These are phyloP conservation scores for Aspergillus novoparasiticus DNA, from an alignment of 2,329 filamentous ascomycete species.

Conservation along the genomic window DNA sequence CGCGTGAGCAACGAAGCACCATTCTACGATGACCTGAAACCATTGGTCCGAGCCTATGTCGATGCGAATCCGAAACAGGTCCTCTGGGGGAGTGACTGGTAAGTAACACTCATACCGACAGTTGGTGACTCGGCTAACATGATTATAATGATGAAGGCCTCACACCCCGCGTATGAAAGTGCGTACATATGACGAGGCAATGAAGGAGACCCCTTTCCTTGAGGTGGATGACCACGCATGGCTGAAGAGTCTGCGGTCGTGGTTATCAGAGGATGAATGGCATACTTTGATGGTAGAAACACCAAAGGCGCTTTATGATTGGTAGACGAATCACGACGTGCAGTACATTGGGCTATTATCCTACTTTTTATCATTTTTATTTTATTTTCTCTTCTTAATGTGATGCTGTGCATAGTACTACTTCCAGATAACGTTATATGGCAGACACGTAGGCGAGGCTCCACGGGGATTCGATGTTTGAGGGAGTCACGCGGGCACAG, in stretches of 20 bases:
- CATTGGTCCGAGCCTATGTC: conserved; percentile 13
- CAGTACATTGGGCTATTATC: too few relatives aligned
- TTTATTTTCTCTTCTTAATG: too few relatives aligned
- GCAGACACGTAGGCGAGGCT: not conserved
- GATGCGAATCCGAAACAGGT: conserved; percentile 17
- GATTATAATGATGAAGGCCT: conserved; percentile 25
- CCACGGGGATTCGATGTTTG: not conserved
- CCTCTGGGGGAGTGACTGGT: conserved; percentile 45
- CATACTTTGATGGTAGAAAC: conserved; percentile 27
- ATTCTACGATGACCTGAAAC: conserved; percentile 34
- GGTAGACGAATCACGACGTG: not conserved
- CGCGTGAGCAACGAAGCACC: conserved; percentile 35
- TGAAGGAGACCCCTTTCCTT: conserved; percentile 34
- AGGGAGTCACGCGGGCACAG: not conserved
- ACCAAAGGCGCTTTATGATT: conserved; percentile 23
- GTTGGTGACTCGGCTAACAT: not conserved
- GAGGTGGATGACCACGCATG: conserved; percentile 30
- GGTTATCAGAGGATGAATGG: conserved; percentile 29
- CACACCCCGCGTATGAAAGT: conserved; percentile 44
- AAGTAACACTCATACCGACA: not conserved
- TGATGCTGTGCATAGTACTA: not conserved
- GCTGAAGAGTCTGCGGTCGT: conserved; percentile 28
- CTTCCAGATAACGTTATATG: not conserved
- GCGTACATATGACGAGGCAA: conserved; percentile 34
- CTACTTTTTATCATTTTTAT: too few relatives aligned